Base-by-base conservation (phyloP, 2,329 filamentous ascomycete genomes). In the Pseudogymnoascus sp. region DNA sequence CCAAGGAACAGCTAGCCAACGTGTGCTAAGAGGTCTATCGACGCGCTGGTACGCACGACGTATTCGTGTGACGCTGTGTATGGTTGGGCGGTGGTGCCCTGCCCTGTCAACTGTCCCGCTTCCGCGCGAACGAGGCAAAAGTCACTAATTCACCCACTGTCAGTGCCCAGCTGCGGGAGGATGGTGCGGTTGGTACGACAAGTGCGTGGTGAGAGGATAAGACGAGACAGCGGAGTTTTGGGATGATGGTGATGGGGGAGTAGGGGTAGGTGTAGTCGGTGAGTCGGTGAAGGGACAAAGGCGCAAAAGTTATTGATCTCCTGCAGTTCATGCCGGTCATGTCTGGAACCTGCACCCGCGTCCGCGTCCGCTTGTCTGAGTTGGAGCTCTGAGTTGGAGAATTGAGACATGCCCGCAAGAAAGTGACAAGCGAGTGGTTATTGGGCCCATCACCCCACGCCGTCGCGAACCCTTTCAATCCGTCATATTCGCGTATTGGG, bases 61-160 rank as follows among this genome's bases (percentile, higher is more conserved):
- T 42, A 42, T 45, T 45, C 40, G 40, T 45, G 40, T n/a, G n/a
- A 45, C 25, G 40, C 40, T 45, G 40, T 45, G 40, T 45, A 45
- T 45, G 40, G 40, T 45, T 45, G 40, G 40, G 40, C 40, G 40
- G n/a, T n/a, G n/a, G n/a, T 13, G 4, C 40, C 39, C 6, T 3
- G 15, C 36, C 15, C 9, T 9, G 39, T 42, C 40, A n/a, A n/a
- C n/a, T n/a, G n/a, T n/a, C n/a, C 40, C 40, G 18, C 40, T 45
- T 7, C 40, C n/a, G n/a, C n/a, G n/a, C n/a, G n/a, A n/a, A n/a
- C n/a, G n/a, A 3, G 18, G 25, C 18, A 18, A 45, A 45, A 27
- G 40, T 45, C 40, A 42, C 39, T 42, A 42, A n/a, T 42, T 42
- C 39, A 42, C 39, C 39, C 9, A 21, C 18, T 18, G 18, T 21